A percentile compares a stretch with the other conserved stretches of the same genome.
Evolutionary conservation across 805 yeast genomes (phyloP).

Genomic region (Saturnispora silvae): DNA sequence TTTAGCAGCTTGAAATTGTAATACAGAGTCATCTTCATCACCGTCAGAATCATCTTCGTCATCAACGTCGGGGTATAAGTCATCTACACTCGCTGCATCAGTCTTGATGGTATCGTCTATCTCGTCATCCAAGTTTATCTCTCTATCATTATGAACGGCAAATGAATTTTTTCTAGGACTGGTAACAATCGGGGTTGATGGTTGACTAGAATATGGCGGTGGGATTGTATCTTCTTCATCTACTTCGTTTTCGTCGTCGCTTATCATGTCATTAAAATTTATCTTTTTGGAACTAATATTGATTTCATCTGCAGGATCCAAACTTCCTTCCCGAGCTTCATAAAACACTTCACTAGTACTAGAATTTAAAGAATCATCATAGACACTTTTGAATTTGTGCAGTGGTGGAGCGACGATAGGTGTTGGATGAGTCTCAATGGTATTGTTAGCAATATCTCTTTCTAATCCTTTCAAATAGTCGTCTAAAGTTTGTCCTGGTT

Average conservation of each 20-base stretch:
- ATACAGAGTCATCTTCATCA: conserved; percentile 6
- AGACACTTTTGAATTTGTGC: neutral
- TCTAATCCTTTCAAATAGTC: neutral
- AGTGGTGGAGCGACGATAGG: too few relatives aligned
- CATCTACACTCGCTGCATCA: neutral
- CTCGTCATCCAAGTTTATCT: conserved; percentile 12
- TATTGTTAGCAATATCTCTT: neutral
- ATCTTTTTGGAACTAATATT: neutral
- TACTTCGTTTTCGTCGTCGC: neutral
- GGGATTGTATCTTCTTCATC: neutral
- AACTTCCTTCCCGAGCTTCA: conserved; percentile 4
- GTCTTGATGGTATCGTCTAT: conserved; percentile 8
- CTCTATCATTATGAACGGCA: neutral
- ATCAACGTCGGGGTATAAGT: conserved; percentile 10
- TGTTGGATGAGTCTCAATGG: too few relatives aligned
- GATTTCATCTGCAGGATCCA: neutral
- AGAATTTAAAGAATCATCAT: neutral
- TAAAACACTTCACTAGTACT: conserved; percentile 1
- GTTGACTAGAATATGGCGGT: neutral
- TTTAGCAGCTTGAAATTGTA: conserved; percentile 11
- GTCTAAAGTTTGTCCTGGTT: neutral
- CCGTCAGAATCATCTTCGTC: conserved; percentile 5
- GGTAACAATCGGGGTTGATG: neutral
- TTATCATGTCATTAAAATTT: neutral
- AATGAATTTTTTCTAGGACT: neutral